These are phyloP conservation scores for Penicillium oxalicum DNA, from an alignment of 2,329 filamentous ascomycete species.

Conservation along the genomic window DNA sequence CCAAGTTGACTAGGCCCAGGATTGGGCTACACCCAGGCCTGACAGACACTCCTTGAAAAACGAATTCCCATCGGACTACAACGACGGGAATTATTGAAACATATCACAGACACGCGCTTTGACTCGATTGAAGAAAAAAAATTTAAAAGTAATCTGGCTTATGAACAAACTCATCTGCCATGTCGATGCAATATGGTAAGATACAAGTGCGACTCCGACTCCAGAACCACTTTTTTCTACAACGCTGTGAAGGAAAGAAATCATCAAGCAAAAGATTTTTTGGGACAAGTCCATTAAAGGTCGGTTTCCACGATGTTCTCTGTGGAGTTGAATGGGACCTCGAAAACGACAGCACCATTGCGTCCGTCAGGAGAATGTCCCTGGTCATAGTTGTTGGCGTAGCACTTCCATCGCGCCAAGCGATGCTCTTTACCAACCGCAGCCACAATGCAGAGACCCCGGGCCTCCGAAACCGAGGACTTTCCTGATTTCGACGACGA, in stretches of 20 bases:
- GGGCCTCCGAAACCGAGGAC: constrained; percentile 39
- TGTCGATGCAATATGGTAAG: constrained; percentile 14
- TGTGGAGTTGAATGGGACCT: constrained; percentile 53
- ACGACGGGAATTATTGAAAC: constrained; percentile 9
- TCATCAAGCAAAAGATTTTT: background rate
- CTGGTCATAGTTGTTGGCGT: constrained; percentile 33
- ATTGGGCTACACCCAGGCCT: constrained; percentile 47
- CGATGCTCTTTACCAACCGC: constrained; percentile 82
- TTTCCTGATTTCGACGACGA: constrained; percentile 18
- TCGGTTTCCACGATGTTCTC: constrained; percentile 12
- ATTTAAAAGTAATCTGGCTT: too few species aligned
- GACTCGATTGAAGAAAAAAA: too few species aligned
- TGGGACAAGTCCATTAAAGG: constrained; percentile 15
- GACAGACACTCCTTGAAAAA: constrained; percentile 31
- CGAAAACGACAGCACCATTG: constrained; percentile 84
- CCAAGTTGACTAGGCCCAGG: constrained; percentile 39
- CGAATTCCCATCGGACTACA: too few species aligned
- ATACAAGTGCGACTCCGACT: constrained; percentile 16
- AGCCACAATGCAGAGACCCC: constrained; percentile 74
- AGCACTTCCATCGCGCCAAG: constrained; percentile 70
- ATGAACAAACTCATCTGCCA: background rate
- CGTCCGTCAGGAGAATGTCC: constrained; percentile 47
- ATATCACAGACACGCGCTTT: background rate
- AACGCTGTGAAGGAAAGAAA: constrained; percentile 10
- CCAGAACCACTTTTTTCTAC: constrained; percentile 15